Percentiles rank a stretch among this genome's conserved stretches.
Conservation (phyloP, 441 rosid genomes). For the Syzygium syzygioides region DNA sequence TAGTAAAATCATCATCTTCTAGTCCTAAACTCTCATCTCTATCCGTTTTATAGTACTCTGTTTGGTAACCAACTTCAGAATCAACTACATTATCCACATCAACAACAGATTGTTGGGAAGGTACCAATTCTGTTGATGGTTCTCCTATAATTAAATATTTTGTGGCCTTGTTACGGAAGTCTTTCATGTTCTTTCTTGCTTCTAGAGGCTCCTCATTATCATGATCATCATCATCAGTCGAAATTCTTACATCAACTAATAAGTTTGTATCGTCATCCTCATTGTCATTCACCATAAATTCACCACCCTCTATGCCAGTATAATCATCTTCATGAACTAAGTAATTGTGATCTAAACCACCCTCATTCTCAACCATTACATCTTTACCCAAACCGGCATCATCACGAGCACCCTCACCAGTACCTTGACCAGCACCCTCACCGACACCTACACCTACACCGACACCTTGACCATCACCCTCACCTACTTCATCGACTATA, state of each 20-base stretch:
- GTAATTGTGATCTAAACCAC: neutral
- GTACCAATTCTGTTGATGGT: neutral
- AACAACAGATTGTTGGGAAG: neutral
- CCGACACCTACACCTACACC: neutral
- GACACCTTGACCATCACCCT: neutral
- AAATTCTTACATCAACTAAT: neutral
- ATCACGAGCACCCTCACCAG: neutral
- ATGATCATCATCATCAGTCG: no score
- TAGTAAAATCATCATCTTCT: neutral
- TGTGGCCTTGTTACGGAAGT: neutral
- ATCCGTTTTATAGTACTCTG: neutral
- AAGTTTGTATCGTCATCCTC: neutral
- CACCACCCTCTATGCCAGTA: neutral
- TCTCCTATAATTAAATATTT: neutral
- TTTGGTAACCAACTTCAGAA: neutral
- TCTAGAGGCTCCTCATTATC: neutral
- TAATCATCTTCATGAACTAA: neutral
- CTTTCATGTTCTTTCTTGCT: neutral
- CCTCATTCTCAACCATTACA: neutral
- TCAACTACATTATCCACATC: neutral
- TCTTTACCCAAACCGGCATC: no score
- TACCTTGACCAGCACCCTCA: neutral
- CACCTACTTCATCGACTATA: neutral
- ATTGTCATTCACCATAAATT: neutral
- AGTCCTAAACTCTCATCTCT: neutral